Evolutionary conservation across 352 stramenopile genomes (phyloP).

Genomic region (Elongisporangium senticosum): DNA sequence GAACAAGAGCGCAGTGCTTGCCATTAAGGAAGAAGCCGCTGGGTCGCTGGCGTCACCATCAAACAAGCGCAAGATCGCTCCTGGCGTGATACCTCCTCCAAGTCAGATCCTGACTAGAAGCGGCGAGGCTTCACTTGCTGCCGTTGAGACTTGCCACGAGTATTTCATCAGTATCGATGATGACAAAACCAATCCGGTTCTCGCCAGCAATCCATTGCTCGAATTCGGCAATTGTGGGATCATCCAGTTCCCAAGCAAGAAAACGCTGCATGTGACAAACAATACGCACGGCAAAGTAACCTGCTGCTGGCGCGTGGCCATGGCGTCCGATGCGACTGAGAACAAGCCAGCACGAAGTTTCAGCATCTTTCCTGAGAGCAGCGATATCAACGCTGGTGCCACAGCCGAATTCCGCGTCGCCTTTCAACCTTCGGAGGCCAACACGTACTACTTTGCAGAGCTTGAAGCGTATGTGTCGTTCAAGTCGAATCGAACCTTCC

Average conservation of each 20-base stretch:
- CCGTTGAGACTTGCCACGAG: conserved; percentile 75
- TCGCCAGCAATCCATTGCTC: conserved; percentile 34
- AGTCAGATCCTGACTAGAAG: conserved; percentile 72
- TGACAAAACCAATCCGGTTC: conserved; percentile 37
- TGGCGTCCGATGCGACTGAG: conserved; percentile 7
- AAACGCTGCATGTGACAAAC: conserved; percentile 77
- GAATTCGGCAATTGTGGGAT: conserved; percentile 78
- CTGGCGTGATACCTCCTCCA: conserved; percentile 8
- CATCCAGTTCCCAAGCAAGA: conserved; percentile 55
- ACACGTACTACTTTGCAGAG: conserved; percentile 89
- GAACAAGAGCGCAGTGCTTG: conserved; percentile 13
- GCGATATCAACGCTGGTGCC: conserved; percentile 75
- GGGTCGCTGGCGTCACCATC: neutral
- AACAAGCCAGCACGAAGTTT: conserved; percentile 26
- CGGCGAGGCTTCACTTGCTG: conserved; percentile 68
- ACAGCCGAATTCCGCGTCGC: conserved; percentile 76
- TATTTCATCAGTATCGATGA: conserved; percentile 78
- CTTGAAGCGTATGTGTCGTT: conserved; percentile 87
- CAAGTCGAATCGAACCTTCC: conserved; percentile 92
- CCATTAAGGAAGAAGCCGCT: conserved; percentile 4
- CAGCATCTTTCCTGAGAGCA: conserved; percentile 58
- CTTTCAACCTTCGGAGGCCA: conserved; percentile 69
- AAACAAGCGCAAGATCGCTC: neutral
- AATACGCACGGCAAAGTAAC: conserved; percentile 86
- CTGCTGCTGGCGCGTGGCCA: conserved; percentile 61